Evolutionary conservation across 148 eudicot species (phyloP), one percentile per base, ranked within the genome.

Genomic region (Cornus controversa): DNA sequence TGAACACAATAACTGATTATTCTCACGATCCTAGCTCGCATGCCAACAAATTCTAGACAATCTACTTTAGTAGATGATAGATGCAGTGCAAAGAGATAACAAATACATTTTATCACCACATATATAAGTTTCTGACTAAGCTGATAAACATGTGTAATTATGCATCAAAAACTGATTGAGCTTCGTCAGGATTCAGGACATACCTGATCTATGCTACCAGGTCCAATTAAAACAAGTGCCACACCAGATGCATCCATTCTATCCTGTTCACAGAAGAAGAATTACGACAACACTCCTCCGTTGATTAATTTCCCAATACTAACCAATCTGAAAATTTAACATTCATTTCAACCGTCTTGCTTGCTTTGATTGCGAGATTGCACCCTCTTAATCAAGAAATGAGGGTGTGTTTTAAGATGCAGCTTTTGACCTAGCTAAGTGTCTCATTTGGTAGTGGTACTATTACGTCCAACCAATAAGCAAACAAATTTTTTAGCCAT

Each of bases 181-280:
- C 47, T 47, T 73, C 25, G 27, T 54, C 34, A 65, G 16, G 27
- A 40, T 66, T 54, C 42, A 66, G 14, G 34, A 50, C 66, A 78
- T 83, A 95, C 97, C 97, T 96, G 99, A 81, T 93, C 97, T 70
- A 93, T 77, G 72, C 82, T 96, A 67, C 99, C 98, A 50, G 99
- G 99, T 81, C 98, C 99, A 82, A 96, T 93, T 69, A 96, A 80
- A 84, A 96, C 87, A 78, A 96, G 95, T 69, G 92, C 86, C 81
- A 90, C 98, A 25, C 97, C 93, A 71, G 98, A 92, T 27, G 89
- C 89, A 80, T 96, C 98, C 98, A 96, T 91, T 80, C 79, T 81
- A 62, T 84, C 98, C 99, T 95, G 87, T 72, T 66, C 67, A 78
- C 73, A 50, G 34, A 75, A 73, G 69, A 66, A 5, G 27, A 57